Conservation (phyloP, 1,284 basidiomycete genomes). For the Apiotrichum gracile region DNA sequence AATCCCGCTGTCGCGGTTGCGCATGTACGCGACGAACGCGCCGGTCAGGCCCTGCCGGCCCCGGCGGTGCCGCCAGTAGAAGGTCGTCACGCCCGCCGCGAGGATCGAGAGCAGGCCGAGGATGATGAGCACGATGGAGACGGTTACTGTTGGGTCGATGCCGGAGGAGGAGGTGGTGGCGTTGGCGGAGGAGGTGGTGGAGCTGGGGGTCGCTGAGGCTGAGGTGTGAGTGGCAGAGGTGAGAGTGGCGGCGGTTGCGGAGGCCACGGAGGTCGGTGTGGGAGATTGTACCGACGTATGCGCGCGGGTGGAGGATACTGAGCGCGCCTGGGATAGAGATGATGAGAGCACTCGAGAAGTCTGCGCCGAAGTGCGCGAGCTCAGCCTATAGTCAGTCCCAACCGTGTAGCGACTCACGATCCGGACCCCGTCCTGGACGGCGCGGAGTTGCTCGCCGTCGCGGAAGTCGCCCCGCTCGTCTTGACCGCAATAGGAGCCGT, state of each 20-base stretch:
- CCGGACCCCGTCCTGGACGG: too few relatives aligned
- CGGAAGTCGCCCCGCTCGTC: too few relatives aligned
- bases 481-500: too few relatives aligned
- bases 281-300: too few relatives aligned
- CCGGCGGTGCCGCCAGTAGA: slow-evolving; percentile 1
- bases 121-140: slow-evolving; percentile 16
- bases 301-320: too few relatives aligned
- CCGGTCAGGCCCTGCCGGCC: background rate
- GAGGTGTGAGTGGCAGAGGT: background rate
- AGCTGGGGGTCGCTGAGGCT: background rate
- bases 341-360: too few relatives aligned
- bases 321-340: too few relatives aligned
- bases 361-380: too few relatives aligned
- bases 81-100: slow-evolving; percentile 3
- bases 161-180: background rate
- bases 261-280: too few relatives aligned
- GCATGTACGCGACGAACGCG: background rate
- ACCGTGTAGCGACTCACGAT: too few relatives aligned
- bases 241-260: background rate
- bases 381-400: too few relatives aligned
- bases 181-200: background rate
- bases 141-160: background rate
- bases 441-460: too few relatives aligned
- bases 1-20: background rate
- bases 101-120: slow-evolving; percentile 10